Evolutionary conservation across 2,329 filamentous ascomycete species (phyloP).

Genomic region (Colletotrichum sp.): DNA sequence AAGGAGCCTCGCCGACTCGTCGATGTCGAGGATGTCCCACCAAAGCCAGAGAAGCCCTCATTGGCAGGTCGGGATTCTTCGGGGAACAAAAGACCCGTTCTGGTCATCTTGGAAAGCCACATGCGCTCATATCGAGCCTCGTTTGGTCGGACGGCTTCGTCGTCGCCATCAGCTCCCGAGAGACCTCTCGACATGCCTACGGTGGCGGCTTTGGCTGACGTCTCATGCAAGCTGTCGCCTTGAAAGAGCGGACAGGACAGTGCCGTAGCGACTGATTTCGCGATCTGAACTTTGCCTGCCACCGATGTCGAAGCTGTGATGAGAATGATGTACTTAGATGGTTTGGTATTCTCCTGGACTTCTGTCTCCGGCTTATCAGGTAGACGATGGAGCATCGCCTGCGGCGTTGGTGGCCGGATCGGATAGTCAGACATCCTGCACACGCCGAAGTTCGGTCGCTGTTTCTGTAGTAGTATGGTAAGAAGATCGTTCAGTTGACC

Average conservation of each 20-base stretch:
- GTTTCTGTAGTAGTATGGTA: neutral
- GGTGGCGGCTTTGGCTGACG: slow-evolving; percentile 30
- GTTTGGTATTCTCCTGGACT: neutral
- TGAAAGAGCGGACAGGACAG: slow-evolving; percentile 30
- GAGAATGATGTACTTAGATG: slow-evolving; percentile 30
- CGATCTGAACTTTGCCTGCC: slow-evolving; percentile 33
- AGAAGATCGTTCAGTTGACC: neutral
- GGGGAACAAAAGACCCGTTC: slow-evolving; percentile 33
- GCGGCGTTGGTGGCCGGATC: neutral
- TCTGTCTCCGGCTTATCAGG: slow-evolving; percentile 25
- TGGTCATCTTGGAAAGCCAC: slow-evolving; percentile 35
- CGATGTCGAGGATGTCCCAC: slow-evolving; percentile 26
- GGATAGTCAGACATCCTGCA: neutral
- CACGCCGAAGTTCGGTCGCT: accelerated
- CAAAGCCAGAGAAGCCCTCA: slow-evolving; percentile 33
- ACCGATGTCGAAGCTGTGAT: slow-evolving; percentile 28
- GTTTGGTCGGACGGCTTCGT: slow-evolving; percentile 14
- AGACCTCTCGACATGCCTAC: slow-evolving; percentile 4
- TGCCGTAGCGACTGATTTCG: slow-evolving; percentile 26
- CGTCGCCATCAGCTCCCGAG: neutral
- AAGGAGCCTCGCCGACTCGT: slow-evolving; percentile 28
- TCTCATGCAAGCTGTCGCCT: slow-evolving; percentile 34
- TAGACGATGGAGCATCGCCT: slow-evolving; percentile 24
- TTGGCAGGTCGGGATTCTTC: slow-evolving; percentile 33
- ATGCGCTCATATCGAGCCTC: slow-evolving; percentile 32